Evolutionary conservation across 2,329 filamentous ascomycete species (phyloP).

Genomic region (Tolypocladium paradoxum): DNA sequence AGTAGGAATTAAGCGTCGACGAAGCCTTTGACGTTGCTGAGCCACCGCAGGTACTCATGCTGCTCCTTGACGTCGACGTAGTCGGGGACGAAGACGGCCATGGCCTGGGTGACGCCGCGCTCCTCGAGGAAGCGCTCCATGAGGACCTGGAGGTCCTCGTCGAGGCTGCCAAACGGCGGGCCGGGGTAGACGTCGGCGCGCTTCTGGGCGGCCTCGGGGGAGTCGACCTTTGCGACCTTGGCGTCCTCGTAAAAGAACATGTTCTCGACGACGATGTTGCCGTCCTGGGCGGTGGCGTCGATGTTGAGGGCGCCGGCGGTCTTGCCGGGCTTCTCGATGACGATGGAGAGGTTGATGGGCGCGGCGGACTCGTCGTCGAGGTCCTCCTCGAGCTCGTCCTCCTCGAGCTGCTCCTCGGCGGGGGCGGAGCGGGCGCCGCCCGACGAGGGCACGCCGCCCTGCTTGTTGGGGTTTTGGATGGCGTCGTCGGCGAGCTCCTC

Average conservation of each 20-base stretch:
- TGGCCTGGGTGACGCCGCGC: slow-evolving; percentile 75
- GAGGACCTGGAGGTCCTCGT: slow-evolving; percentile 88
- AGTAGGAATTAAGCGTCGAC: slow-evolving; percentile 50
- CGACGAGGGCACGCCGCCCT: slow-evolving; percentile 42
- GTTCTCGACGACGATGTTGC: slow-evolving; percentile 78
- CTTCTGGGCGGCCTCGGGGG: slow-evolving; percentile 65
- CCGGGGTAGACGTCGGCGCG: slow-evolving; percentile 76
- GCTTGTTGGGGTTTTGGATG: slow-evolving; percentile 42
- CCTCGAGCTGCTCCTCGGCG: slow-evolving; percentile 30
- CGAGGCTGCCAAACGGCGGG: slow-evolving; percentile 85
- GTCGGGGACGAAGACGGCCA: slow-evolving; percentile 86
- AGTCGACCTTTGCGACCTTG: slow-evolving; percentile 64
- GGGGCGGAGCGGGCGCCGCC: slow-evolving; percentile 42
- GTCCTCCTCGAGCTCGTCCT: slow-evolving; percentile 38
- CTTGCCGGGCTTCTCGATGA: slow-evolving; percentile 77
- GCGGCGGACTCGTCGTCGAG: slow-evolving; percentile 50
- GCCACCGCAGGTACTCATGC: slow-evolving; percentile 88
- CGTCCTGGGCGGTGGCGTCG: slow-evolving; percentile 77
- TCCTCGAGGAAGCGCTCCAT: slow-evolving; percentile 93
- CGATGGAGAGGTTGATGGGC: slow-evolving; percentile 74
- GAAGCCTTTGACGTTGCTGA: slow-evolving; percentile 78
- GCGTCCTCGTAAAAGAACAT: slow-evolving; percentile 77
- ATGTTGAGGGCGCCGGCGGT: slow-evolving; percentile 65
- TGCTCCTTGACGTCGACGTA: slow-evolving; percentile 99
- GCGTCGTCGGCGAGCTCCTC: slow-evolving; percentile 27